Conservation (phyloP, 768 basidiomycete genomes). For the Rickenella mellea region DNA sequence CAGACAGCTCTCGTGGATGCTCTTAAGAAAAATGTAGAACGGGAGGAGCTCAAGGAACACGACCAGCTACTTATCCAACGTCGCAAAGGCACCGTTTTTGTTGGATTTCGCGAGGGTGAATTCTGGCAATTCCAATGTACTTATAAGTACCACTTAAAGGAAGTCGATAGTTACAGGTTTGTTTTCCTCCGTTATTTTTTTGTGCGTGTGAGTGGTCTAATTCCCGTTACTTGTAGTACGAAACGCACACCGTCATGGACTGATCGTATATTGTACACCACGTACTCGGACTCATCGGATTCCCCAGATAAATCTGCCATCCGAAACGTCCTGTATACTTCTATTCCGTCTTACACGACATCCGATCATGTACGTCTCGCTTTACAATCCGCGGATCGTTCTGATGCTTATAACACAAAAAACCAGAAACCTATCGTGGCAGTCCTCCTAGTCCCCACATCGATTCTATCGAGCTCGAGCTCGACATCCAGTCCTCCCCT, state of each 20-base stretch:
- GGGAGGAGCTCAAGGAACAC: slow-evolving; percentile 56
- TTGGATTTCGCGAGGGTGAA: slow-evolving; percentile 74
- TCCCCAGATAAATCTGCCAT: slow-evolving; percentile 42
- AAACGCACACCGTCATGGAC: slow-evolving; percentile 87
- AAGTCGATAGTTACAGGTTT: slow-evolving; percentile 76
- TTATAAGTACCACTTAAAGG: slow-evolving; percentile 79
- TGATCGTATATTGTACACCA: slow-evolving; percentile 83
- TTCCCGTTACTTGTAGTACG: slow-evolving; percentile 25
- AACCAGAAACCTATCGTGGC: slow-evolving; percentile 79
- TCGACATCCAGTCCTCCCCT: slow-evolving; percentile 26
- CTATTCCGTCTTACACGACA: slow-evolving; percentile 73
- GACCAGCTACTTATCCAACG: slow-evolving; percentile 65
- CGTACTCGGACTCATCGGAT: slow-evolving; percentile 54
- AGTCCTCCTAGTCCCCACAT: slow-evolving; percentile 52
- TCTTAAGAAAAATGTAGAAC: slow-evolving; percentile 37
- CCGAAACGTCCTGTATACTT: slow-evolving; percentile 64
- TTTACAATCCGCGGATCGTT: neutral
- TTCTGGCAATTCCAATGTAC: slow-evolving; percentile 87
- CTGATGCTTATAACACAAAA: slow-evolving; percentile 1
- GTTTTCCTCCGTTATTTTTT: slow-evolving; percentile 13
- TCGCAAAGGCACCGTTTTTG: slow-evolving; percentile 53
- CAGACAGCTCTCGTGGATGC: slow-evolving; percentile 29
- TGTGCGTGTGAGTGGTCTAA: slow-evolving; percentile 3
- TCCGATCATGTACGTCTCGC: slow-evolving; percentile 72
- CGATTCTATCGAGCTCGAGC: slow-evolving; percentile 15